phyloP scores from a whole-genome alignment of 1,284 basidiomycete species.

The Takashimella koratensis region DNA sequence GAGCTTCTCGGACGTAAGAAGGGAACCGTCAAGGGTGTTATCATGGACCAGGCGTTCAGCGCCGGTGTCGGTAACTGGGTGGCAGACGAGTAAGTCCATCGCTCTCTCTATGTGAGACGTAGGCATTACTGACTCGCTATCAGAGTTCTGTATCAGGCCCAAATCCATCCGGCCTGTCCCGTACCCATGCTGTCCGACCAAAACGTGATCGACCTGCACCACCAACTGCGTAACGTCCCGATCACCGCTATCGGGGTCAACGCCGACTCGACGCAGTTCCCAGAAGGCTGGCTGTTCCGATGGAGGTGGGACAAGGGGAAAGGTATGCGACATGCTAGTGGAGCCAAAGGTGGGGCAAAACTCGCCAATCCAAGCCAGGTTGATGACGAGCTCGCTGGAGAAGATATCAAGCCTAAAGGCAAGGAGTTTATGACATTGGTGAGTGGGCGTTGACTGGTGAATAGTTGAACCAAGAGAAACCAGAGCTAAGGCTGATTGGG shows the following conservation, averaged over 20 bases:
- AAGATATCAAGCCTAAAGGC: slow-evolving; percentile 32
- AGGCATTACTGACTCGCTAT: background rate
- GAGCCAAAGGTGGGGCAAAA: slow-evolving; percentile 5
- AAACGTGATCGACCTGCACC: slow-evolving; percentile 58
- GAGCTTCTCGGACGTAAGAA: slow-evolving; percentile 56
- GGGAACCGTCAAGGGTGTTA: slow-evolving; percentile 71
- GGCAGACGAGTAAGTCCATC: slow-evolving; percentile 55
- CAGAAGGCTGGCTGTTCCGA: slow-evolving; percentile 52
- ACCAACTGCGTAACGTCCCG: slow-evolving; percentile 60
- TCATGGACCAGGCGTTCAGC: slow-evolving; percentile 76
- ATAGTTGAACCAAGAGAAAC: background rate
- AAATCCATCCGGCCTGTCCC: slow-evolving; percentile 70
- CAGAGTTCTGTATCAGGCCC: slow-evolving; percentile 73
- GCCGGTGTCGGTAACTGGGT: slow-evolving; percentile 84
- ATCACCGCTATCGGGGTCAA: slow-evolving; percentile 64
- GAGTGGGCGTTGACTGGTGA: too few species aligned
- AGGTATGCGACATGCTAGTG: slow-evolving; percentile 13
- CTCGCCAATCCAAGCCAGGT: background rate
- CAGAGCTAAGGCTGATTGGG: background rate
- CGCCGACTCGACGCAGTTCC: slow-evolving; percentile 69
- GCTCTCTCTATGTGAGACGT: background rate
- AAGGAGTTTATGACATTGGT: slow-evolving; percentile 57
- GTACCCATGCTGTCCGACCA: slow-evolving; percentile 57
- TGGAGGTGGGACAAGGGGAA: slow-evolving; percentile 62
- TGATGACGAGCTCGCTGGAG: background rate